Conservation (phyloP, 1,284 basidiomycete genomes). For the Entoloma clypeatum region DNA sequence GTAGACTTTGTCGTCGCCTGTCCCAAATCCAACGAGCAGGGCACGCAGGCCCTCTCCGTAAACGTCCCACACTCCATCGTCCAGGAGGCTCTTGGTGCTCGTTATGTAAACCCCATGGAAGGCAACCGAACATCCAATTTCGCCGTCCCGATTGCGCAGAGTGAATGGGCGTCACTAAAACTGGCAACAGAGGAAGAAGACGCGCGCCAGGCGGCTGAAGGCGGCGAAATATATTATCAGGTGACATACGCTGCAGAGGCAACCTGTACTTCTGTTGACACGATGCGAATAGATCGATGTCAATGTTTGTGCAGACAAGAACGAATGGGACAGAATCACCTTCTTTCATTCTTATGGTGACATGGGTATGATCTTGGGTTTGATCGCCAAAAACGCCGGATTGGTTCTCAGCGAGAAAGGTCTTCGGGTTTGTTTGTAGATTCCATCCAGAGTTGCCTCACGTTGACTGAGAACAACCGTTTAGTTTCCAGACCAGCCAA, state of each 20-base stretch:
- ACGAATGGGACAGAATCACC: conserved; percentile 44
- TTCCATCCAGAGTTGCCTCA: not conserved
- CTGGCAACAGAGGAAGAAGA: conserved; percentile 27
- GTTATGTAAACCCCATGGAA: conserved; percentile 40
- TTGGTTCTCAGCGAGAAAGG: conserved; percentile 50
- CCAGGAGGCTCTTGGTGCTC: conserved; percentile 44
- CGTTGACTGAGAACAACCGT: not conserved
- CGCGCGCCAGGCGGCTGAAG: conserved; percentile 21
- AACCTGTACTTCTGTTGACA: conserved; percentile 13
- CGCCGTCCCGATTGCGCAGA: conserved; percentile 42
- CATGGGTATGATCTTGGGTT: conserved; percentile 60
- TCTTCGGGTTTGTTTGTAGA: conserved; percentile 44
- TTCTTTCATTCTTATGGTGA: conserved; percentile 66
- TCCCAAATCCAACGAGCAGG: conserved; percentile 26
- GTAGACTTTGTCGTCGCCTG: conserved; percentile 57
- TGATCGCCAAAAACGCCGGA: conserved; percentile 48
- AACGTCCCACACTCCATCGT: conserved; percentile 40
- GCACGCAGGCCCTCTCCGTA: not conserved
- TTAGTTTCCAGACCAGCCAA: conserved; percentile 41
- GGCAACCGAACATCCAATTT: conserved; percentile 60
- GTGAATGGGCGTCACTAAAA: conserved; percentile 32
- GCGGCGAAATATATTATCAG: conserved; percentile 38
- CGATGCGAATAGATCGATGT: conserved; percentile 49
- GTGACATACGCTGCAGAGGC: conserved; percentile 21
- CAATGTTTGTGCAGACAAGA: conserved; percentile 48